Conservation (phyloP, 2,329 filamentous ascomycete species). For the Beauveria pseudobassiana region DNA sequence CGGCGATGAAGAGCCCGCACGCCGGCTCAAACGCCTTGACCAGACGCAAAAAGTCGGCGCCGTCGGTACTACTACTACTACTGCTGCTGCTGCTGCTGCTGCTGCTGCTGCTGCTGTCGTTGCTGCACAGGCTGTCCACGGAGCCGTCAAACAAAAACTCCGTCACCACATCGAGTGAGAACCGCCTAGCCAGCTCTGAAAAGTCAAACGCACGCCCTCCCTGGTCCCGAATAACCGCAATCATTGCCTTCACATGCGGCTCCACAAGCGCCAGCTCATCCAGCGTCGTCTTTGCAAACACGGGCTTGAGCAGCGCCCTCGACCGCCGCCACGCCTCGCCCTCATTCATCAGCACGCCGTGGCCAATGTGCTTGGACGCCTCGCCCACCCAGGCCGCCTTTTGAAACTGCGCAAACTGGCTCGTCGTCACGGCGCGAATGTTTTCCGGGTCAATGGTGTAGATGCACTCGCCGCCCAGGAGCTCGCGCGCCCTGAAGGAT, state of each 20-base stretch:
- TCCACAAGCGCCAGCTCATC: slow-evolving; percentile 6
- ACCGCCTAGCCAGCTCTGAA: neutral
- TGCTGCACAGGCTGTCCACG: neutral
- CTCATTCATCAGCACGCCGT: slow-evolving; percentile 10
- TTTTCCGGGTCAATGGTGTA: slow-evolving; percentile 10
- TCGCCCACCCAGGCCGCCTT: slow-evolving; percentile 9
- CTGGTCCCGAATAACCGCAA: neutral
- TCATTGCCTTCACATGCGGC: neutral
- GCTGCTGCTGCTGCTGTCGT: neutral
- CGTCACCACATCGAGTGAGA: slow-evolving; percentile 9
- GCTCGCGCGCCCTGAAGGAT: slow-evolving; percentile 1
- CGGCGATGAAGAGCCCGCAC: slow-evolving; percentile 6
- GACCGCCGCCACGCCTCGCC: slow-evolving; percentile 3
- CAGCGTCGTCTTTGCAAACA: slow-evolving; percentile 3
- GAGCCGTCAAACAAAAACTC: slow-evolving; percentile 10
- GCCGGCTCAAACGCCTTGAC: slow-evolving; percentile 8
- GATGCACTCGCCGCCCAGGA: slow-evolving; percentile 6
- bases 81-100: neutral
- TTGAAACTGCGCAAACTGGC: slow-evolving; percentile 1
- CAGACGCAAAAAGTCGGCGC: neutral
- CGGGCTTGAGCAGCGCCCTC: neutral
- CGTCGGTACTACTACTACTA: neutral
- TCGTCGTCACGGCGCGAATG: slow-evolving; percentile 5
- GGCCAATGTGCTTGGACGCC: slow-evolving; percentile 10
- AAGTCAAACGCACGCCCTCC: neutral